A percentile compares a stretch with the other conserved stretches of the same genome.
These are phyloP conservation scores for Aphanoascus verrucosus DNA, from an alignment of 2,329 filamentous ascomycete species.

Conservation along the genomic window DNA sequence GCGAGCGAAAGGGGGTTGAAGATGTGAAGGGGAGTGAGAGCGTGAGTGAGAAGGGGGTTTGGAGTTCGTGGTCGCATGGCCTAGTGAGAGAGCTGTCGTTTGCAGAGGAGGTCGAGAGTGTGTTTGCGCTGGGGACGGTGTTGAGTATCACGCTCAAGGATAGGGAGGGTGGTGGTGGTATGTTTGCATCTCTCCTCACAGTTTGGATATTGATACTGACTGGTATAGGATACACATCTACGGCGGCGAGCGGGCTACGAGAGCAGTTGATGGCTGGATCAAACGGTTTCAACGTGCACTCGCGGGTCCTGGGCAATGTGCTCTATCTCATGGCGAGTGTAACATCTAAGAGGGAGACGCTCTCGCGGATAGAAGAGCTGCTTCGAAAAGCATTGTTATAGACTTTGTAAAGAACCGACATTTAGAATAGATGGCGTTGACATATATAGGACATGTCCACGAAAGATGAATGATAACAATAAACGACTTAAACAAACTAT, in stretches of 20 bases:
- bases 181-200: conserved; percentile 16
- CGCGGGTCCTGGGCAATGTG: conserved; percentile 50
- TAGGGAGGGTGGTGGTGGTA: conserved; percentile 36
- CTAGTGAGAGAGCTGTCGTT: conserved; percentile 53
- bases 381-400: conserved; percentile 29
- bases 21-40: background rate
- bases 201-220: background rate
- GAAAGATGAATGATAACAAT: background rate
- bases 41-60: conserved; percentile 30
- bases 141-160: conserved; percentile 54
- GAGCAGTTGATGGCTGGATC: conserved; percentile 36
- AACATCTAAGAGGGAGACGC: conserved; percentile 36
- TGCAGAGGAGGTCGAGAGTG: conserved; percentile 47
- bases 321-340: conserved; percentile 52
- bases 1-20: background rate
- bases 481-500: background rate
- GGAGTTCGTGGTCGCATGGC: conserved; percentile 60
- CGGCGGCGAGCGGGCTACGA: conserved; percentile 44
- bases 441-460: background rate
- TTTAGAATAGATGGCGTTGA: too few species aligned
- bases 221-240: conserved; percentile 45
- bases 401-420: too few species aligned
- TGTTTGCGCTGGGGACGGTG: conserved; percentile 65
- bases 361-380: conserved; percentile 33
- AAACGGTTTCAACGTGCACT: conserved; percentile 43